Evolutionary conservation across 352 stramenopile genomes (phyloP), one percentile per base, ranked within the genome.

Genomic region (Globisporangium emineosum): DNA sequence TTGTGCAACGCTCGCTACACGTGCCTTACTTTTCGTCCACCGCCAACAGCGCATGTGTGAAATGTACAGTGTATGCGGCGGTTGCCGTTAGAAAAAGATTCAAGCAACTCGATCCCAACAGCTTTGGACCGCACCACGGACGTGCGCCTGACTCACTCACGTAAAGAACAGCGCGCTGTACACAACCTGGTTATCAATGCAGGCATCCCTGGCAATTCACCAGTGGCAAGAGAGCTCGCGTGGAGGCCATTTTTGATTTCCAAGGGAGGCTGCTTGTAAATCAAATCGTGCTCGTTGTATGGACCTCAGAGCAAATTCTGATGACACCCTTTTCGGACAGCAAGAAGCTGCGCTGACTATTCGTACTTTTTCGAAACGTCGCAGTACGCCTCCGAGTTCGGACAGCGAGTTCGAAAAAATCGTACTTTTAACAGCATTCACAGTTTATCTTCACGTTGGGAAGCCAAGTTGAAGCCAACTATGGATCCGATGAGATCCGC

Each of bases 391-490:
- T 10, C 5, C n/a, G n/a, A n/a, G 25, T 52, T 52, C 17, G 40
- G 40, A 47, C 40, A 47, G 17, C 17, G 19, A 47, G 19, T 23
- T 32, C 5, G 5, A 8, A 5, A 50, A 5, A 19, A 9, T 53
- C 47, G 47, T 32, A 53, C 47, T 53, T 53, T 29, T 32, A 15
- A 15, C 10, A 32, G 4, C 5, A 1, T 9, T 0, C 23, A 53
- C n/a, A 10, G 47, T n/a, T n/a, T 53, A 53, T 5, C 5, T 19
- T 9, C 15, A 12, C 12, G 6, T 7, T 32, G n/a, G 40, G 47
- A 53, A 53, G 47, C 47, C 21, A 32, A 32, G n/a, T 53, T 53
- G 47, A 32, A 53, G 47, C n/a, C n/a, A n/a, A n/a, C n/a, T n/a
- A n/a, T n/a, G n/a, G n/a, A n/a, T n/a, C n/a, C n/a, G n/a, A n/a